phyloP scores from a whole-genome alignment of 2,329 filamentous ascomycete genomes.

The Cordyceps militaris region DNA sequence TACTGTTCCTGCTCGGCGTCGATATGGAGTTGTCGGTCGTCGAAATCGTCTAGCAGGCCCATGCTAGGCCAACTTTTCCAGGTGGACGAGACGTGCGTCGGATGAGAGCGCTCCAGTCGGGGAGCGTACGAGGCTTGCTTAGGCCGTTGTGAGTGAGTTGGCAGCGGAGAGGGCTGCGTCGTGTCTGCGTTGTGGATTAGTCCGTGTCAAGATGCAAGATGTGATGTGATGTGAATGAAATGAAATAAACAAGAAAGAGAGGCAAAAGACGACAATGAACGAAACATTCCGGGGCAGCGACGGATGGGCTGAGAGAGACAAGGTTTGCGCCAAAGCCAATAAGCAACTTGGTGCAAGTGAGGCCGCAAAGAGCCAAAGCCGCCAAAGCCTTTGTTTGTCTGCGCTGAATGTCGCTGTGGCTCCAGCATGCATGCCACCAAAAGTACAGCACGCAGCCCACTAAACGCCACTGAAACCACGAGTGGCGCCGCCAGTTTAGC shows the following conservation, averaged over 20 bases:
- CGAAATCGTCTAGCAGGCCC: constrained; percentile 59
- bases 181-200: not conserved
- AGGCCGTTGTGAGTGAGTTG: not conserved
- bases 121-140: not conserved
- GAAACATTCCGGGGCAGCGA: too few relatives aligned
- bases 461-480: not conserved
- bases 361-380: not conserved
- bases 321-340: not conserved
- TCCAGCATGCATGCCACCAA: too few relatives aligned
- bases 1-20: constrained; percentile 55
- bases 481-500: not conserved
- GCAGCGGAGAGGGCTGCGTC: constrained; percentile 2
- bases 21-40: constrained; percentile 58
- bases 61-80: constrained; percentile 57
- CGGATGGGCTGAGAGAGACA: too few relatives aligned
- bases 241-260: not conserved
- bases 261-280: not conserved
- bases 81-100: too few relatives aligned
- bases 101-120: not conserved
- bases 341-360: not conserved
- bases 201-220: not conserved
- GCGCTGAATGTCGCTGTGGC: too few relatives aligned
- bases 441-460: not conserved
- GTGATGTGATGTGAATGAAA: not conserved
- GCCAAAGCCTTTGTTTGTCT: too few relatives aligned